Evolutionary conservation across 2,329 filamentous ascomycete species (phyloP).

Genomic region (Botrytis cinerea): DNA sequence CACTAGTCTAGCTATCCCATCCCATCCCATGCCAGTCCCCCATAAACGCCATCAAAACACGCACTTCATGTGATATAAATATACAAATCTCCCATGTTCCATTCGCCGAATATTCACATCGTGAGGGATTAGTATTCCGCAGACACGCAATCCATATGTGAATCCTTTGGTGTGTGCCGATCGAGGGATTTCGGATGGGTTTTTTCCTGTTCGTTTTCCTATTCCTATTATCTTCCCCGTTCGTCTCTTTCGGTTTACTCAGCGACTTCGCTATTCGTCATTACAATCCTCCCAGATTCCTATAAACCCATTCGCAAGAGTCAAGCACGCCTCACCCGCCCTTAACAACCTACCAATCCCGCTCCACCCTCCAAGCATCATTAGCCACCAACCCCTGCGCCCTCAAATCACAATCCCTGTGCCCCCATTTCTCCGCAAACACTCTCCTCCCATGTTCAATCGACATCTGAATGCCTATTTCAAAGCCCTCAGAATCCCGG

Average conservation of each 20-base stretch:
- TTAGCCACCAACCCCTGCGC: constrained; percentile 44
- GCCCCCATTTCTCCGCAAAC: constrained; percentile 50
- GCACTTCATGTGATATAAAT: not conserved
- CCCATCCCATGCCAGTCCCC: not conserved
- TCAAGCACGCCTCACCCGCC: not conserved
- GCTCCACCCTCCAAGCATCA: constrained; percentile 51
- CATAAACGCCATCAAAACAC: not conserved
- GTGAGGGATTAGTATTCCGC: not conserved
- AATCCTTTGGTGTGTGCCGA: not conserved
- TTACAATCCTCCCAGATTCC: not conserved
- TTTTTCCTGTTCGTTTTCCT: not conserved
- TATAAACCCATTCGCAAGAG: not conserved
- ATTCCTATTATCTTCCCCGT: not conserved
- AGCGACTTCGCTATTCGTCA: not conserved
- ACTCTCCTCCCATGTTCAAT: constrained; percentile 50
- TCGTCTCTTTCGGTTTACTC: not conserved
- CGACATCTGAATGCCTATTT: constrained; percentile 47
- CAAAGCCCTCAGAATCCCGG: constrained; percentile 50
- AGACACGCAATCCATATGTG: not conserved
- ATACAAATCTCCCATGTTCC: not conserved
- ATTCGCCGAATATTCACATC: not conserved
- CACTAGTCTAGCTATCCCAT: not conserved
- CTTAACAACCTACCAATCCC: constrained; percentile 42
- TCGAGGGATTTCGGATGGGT: too few relatives aligned
- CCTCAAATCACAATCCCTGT: constrained; percentile 47